phyloP scores from a whole-genome alignment of 768 basidiomycete species.

The Cystofilobasidium ferigula region DNA sequence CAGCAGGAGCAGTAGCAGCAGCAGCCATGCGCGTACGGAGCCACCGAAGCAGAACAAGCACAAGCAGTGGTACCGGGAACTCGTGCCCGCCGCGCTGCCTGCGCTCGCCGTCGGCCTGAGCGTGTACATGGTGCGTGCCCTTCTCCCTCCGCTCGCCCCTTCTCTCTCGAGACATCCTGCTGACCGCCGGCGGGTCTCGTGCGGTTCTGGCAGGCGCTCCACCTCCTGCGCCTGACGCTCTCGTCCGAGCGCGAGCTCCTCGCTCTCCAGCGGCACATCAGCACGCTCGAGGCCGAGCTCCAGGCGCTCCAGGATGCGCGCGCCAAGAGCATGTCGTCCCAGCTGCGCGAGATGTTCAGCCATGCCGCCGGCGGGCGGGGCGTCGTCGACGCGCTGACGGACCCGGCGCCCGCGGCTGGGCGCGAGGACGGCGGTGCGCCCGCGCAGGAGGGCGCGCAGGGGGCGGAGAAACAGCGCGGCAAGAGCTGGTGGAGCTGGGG shows the following conservation, averaged over 20 bases:
- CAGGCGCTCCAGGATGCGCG: background rate
- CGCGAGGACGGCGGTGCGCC: background rate
- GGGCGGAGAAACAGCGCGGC: background rate
- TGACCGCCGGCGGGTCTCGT: background rate
- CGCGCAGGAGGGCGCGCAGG: too few relatives aligned
- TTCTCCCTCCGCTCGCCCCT: background rate
- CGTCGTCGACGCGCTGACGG: background rate
- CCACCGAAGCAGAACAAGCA: background rate
- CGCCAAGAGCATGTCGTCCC: background rate
- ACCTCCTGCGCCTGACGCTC: constrained; percentile 8
- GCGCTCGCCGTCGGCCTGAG: background rate
- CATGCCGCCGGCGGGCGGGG: background rate
- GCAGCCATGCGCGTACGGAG: too few relatives aligned
- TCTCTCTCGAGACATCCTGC: background rate
- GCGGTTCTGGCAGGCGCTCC: background rate
- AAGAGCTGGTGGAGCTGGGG: constrained; percentile 4
- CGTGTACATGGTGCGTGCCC: constrained; percentile 9
- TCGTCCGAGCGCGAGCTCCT: background rate
- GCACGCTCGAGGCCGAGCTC: constrained; percentile 2
- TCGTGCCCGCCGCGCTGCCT: constrained; percentile 11
- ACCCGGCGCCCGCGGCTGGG: background rate
- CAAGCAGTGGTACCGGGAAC: constrained; percentile 14
- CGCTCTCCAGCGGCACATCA: background rate
- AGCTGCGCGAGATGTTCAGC: constrained; percentile 7
- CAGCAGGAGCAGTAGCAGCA: background rate